These are phyloP conservation scores for Fusarium sp. DNA, from an alignment of 2,329 filamentous ascomycete species.

Conservation along the genomic window DNA sequence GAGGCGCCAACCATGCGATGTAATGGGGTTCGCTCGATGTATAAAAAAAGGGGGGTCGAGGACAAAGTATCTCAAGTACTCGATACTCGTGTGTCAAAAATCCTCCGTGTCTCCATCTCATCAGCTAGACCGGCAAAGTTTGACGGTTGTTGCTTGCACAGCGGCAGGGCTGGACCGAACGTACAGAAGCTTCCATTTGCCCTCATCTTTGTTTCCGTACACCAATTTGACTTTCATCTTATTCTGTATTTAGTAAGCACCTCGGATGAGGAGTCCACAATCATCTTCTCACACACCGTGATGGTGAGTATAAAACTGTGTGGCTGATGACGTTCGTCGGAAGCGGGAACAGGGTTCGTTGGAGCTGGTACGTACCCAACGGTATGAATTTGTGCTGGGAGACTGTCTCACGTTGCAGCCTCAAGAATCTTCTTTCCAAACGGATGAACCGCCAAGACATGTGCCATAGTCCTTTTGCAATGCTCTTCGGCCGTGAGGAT, in stretches of 20 bases:
- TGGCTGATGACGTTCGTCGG: constrained; percentile 17
- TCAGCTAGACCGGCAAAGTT: constrained; percentile 11
- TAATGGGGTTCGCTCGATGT: background rate
- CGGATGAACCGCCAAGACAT: background rate
- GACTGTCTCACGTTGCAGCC: background rate
- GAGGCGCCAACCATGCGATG: constrained; percentile 30
- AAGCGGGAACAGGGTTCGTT: background rate
- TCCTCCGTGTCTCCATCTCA: background rate
- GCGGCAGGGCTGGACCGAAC: constrained; percentile 10
- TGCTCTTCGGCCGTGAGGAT: constrained; percentile 13
- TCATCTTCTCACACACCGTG: background rate
- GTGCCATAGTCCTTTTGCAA: background rate
- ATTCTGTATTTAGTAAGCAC: constrained; percentile 5
- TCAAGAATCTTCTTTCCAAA: background rate
- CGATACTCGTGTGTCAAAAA: constrained; percentile 18
- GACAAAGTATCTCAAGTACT: constrained; percentile 27
- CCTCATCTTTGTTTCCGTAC: constrained; percentile 6
- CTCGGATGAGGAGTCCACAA: background rate
- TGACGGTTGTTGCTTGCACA: constrained; percentile 3
- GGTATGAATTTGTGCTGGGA: background rate
- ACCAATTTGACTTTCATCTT: background rate
- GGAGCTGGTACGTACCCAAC: background rate
- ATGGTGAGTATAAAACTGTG: constrained; percentile 3
- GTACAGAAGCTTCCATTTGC: background rate
- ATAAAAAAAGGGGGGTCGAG: constrained; percentile 12